phyloP scores from a whole-genome alignment of 345 rosid species.

The Populus pruinosa region DNA sequence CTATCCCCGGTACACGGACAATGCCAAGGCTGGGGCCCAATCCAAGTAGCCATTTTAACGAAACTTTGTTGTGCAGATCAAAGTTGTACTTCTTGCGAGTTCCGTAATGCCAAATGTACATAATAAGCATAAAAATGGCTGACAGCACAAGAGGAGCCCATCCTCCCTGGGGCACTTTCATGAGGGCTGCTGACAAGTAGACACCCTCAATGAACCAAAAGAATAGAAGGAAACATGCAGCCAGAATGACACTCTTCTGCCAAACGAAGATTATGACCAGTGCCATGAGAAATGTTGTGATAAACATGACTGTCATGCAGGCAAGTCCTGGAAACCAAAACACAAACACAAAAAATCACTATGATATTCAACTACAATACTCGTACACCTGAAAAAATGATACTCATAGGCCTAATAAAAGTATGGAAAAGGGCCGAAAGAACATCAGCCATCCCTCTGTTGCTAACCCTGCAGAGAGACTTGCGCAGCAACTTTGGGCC shows the following conservation, averaged over 20 bases:
- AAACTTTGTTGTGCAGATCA: constrained; percentile 94
- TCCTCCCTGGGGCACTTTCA: constrained; percentile 80
- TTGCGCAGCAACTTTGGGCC: not conserved
- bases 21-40: constrained; percentile 95
- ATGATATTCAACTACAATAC: not conserved
- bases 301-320: constrained; percentile 76
- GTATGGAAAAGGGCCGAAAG: not conserved
- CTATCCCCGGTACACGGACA: constrained; percentile 93
- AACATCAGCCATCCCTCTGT: not conserved
- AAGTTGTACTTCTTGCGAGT: constrained; percentile 83
- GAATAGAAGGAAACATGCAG: constrained; percentile 54
- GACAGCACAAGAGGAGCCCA: constrained; percentile 88
- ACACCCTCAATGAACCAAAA: constrained; percentile 74
- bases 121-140: constrained; percentile 55
- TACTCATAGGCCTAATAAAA: not conserved
- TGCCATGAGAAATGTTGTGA: constrained; percentile 89
- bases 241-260: constrained; percentile 57
- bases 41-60: constrained; percentile 83
- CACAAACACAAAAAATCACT: constrained; percentile 8
- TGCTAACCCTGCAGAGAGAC: not conserved
- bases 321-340: constrained; percentile 68
- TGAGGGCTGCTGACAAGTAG: constrained; percentile 79
- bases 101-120: constrained; percentile 95
- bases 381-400: not conserved
- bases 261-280: constrained; percentile 78